Evolutionary conservation across 192 early-diverging fungal genomes (phyloP), one percentile per base, ranked within the genome.

Genomic region (Globomyces pollinis-pini): DNA sequence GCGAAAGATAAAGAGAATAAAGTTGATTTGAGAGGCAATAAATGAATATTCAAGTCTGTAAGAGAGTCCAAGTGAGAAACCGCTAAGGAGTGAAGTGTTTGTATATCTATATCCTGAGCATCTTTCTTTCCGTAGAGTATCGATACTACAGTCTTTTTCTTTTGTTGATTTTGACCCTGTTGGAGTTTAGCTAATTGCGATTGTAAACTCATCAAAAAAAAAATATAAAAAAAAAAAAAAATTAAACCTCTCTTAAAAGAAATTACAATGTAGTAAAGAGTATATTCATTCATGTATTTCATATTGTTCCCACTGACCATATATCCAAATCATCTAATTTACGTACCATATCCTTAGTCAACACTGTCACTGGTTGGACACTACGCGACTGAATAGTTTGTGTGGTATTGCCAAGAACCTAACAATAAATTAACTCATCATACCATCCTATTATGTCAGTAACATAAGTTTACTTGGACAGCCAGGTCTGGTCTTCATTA

Each of bases 1-100:
- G 92, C 92, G 62, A 86, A 71, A n/a, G 72, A 67, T 55, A 86
- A 85, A 0, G 90, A 85, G 63, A 96, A 96, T 8, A 98, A 69
- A 2, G 87, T 82, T 23, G 64, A 56, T 31, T 88, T 82, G 60
- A 86, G 94, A 7, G 69, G 58, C 13, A 53, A 59, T 55, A 96
- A 92, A 16, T 66, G 62, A 23, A 63, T 42, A 71, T 91, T 84
- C 16, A 86, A 63, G 38, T 77, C 73, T n/a, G n/a, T n/a, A n/a
- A n/a, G n/a, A n/a, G n/a, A n/a, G n/a, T n/a, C n/a, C n/a, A n/a
- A n/a, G n/a, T n/a, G n/a, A n/a, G n/a, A n/a, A n/a, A n/a, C n/a
- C n/a, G n/a, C n/a, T n/a, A n/a, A n/a, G n/a, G n/a, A n/a, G n/a
- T n/a, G n/a, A n/a, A n/a, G n/a, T n/a, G n/a, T n/a, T n/a, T n/a